A percentile compares a stretch with the other conserved stretches of the same genome.
Conservation (phyloP, 2,329 filamentous ascomycete genomes). For the Fusarium clavum region DNA sequence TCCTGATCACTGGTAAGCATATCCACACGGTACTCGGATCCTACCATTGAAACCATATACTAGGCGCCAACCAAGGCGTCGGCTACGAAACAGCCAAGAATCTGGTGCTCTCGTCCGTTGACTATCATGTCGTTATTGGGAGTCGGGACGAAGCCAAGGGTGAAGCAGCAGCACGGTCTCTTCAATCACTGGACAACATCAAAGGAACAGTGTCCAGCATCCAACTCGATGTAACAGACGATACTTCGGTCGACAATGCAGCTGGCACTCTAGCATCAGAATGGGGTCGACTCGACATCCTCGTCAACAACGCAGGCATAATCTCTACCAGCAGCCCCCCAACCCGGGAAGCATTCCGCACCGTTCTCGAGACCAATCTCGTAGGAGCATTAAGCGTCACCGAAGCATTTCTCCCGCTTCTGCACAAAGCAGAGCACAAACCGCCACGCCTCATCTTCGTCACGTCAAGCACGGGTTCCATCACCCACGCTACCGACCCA, state of each 20-base stretch:
- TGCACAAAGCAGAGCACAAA: constrained; percentile 6
- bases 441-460: constrained; percentile 16
- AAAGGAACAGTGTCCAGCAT: constrained; percentile 19
- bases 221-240: constrained; percentile 12
- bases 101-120: neutral
- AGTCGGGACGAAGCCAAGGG: constrained; percentile 19
- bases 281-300: constrained; percentile 19
- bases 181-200: constrained; percentile 4
- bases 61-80: constrained; percentile 30
- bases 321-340: neutral
- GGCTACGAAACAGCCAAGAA: constrained; percentile 27
- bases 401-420: neutral
- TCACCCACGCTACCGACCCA: neutral
- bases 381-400: constrained; percentile 5
- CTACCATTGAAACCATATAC: neutral
- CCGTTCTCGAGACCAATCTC: constrained; percentile 9
- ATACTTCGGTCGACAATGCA: constrained; percentile 2
- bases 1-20: constrained; percentile 22
- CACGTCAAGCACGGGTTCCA: constrained; percentile 11
- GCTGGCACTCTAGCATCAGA: neutral
- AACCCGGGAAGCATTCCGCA: constrained; percentile 10
- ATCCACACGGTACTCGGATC: fast-evolving
- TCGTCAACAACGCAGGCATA: constrained; percentile 18
- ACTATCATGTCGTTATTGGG: constrained; percentile 23
- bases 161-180: neutral